Evolutionary conservation across 306 rosid genomes (phyloP).

Genomic region (Casuarina glauca): DNA sequence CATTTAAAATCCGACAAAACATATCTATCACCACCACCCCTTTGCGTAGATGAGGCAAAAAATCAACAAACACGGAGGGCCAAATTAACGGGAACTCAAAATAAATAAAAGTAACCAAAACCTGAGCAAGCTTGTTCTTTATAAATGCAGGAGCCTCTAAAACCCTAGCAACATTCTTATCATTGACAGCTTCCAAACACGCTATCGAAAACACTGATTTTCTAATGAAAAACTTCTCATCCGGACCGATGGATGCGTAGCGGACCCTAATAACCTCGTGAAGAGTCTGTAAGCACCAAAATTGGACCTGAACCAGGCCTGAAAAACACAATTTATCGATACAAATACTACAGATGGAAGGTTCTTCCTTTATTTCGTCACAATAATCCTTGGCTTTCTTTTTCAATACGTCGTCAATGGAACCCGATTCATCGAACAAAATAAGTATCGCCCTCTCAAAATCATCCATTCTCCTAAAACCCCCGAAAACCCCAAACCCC

Average conservation of each 20-base stretch:
- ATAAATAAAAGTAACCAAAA: slow-evolving; percentile 76
- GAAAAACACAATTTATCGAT: slow-evolving; percentile 71
- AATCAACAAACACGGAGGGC: slow-evolving; percentile 82
- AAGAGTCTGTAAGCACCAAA: slow-evolving; percentile 91
- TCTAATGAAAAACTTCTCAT: slow-evolving; percentile 74
- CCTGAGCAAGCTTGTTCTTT: slow-evolving; percentile 81
- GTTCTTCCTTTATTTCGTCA: slow-evolving; percentile 62
- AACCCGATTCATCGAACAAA: slow-evolving; percentile 78
- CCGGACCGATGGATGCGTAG: slow-evolving; percentile 63
- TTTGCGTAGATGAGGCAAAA: slow-evolving; percentile 67
- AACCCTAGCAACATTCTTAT: slow-evolving; percentile 55
- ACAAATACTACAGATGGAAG: slow-evolving; percentile 67
- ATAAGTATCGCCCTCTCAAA: slow-evolving; percentile 83
- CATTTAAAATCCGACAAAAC: slow-evolving; percentile 92
- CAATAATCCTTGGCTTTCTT: slow-evolving; percentile 65
- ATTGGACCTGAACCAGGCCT: slow-evolving; percentile 73
- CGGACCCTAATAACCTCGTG: slow-evolving; percentile 68
- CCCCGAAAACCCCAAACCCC: slow-evolving; percentile 16
- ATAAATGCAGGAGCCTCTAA: slow-evolving; percentile 79
- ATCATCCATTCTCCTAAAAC: slow-evolving; percentile 67
- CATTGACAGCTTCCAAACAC: slow-evolving; percentile 61
- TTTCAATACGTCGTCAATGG: slow-evolving; percentile 61
- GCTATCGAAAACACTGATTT: slow-evolving; percentile 72
- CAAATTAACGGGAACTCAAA: slow-evolving; percentile 81
- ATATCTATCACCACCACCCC: slow-evolving; percentile 80